Evolutionary conservation across 768 basidiomycete genomes (phyloP).

Genomic region (Naganishia antarctica): DNA sequence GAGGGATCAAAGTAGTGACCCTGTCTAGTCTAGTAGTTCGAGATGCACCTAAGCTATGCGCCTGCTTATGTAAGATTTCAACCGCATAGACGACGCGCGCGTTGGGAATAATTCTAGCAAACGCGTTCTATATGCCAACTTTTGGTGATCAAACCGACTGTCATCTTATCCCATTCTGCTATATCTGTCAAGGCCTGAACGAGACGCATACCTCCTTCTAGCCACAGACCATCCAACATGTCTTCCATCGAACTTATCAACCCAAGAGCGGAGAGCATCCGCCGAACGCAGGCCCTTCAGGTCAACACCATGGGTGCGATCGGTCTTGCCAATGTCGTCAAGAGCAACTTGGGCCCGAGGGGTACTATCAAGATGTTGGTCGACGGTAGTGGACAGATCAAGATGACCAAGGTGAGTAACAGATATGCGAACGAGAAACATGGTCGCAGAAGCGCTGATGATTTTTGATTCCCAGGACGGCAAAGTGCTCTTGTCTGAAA

Average conservation of each 20-base stretch:
- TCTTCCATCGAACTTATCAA: conserved; percentile 79
- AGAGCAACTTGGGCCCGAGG: conserved; percentile 94
- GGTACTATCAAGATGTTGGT: conserved; percentile 99
- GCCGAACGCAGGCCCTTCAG: conserved; percentile 85
- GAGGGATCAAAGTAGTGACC: too few species aligned
- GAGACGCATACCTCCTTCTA: background rate
- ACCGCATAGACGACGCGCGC: too few species aligned
- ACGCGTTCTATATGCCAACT: too few species aligned
- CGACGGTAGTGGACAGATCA: conserved; percentile 95
- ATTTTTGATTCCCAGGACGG: conserved; percentile 66
- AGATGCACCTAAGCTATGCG: too few species aligned
- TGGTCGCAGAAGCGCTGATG: too few species aligned
- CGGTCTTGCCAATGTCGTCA: conserved; percentile 94
- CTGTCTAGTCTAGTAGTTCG: too few species aligned
- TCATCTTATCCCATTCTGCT: too few species aligned
- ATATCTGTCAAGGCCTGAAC: background rate
- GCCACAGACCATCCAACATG: conserved; percentile 29
- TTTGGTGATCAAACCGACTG: too few species aligned
- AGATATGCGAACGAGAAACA: background rate
- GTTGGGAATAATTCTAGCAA: too few species aligned
- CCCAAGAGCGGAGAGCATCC: conserved; percentile 88
- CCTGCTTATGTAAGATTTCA: too few species aligned
- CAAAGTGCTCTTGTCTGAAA: conserved; percentile 94
- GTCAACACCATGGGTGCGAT: conserved; percentile 73
- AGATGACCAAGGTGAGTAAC: conserved; percentile 79